These are phyloP conservation scores for Acanthamoeba castellanii DNA, from an alignment of 208 protist genomes.

Conservation along the genomic window DNA sequence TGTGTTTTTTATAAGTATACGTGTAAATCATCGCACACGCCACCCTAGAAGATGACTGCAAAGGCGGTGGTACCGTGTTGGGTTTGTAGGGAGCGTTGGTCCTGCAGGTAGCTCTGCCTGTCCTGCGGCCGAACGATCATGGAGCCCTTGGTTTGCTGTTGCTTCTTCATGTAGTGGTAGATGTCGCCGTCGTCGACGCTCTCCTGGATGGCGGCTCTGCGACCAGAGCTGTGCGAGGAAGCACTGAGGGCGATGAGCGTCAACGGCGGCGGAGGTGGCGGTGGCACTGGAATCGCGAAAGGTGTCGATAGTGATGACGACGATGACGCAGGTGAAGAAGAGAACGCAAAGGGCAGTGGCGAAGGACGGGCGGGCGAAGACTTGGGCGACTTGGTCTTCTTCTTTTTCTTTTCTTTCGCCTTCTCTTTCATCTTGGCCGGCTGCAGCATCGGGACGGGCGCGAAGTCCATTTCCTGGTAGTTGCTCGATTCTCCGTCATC, in stretches of 20 bases:
- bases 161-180: constrained; percentile 4
- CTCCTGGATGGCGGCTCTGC: not conserved
- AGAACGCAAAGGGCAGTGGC: not conserved
- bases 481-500: not conserved
- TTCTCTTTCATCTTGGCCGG: not conserved
- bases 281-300: not conserved
- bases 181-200: not conserved
- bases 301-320: too few relatives aligned
- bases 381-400: not conserved
- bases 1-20: too few relatives aligned
- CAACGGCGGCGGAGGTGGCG: not conserved
- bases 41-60: not conserved
- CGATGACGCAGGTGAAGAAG: not conserved
- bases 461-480: not conserved
- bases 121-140: not conserved
- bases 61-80: not conserved
- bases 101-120: not conserved
- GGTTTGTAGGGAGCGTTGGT: not conserved
- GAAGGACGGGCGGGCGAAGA: not conserved
- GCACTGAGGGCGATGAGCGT: not conserved
- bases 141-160: not conserved
- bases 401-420: not conserved
- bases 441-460: not conserved
- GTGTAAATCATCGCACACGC: too few relatives aligned
- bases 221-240: not conserved